Base-by-base conservation (phyloP, 192 early-diverging fungal genomes). In the Coemansia sp. region DNA sequence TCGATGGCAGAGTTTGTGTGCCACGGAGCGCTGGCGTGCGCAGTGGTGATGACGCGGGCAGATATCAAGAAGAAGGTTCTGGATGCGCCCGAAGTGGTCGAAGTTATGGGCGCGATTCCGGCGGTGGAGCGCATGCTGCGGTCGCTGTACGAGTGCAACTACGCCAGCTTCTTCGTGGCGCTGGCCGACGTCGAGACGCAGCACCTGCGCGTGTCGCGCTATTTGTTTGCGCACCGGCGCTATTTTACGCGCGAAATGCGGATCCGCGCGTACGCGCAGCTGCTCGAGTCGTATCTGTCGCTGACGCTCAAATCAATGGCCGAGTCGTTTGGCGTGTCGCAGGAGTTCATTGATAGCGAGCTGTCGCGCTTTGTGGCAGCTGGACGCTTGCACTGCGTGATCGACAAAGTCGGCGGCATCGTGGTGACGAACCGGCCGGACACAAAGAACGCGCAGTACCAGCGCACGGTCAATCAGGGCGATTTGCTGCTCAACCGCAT, bases 211-310 rank as follows among this genome's bases (percentile, higher is more conserved):
- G 85, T 82, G 20, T 91, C 96, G 56, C 88, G 90, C 61, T 89
- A 92, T 59, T 80, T 98, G n/a, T 83, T 85, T 75, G 82, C 89
- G 14, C 97, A 99, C 73, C 89, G 88, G 78, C 86, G 88, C 3
- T 99, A 86, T 82, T 97, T 95, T 70, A 92, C 94, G 5, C 94
- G 97, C 47, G 97, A 99, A 71, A 97, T 99, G 97, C 90, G 96
- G 59, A 98, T 99, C 62, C 86, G 90, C 45, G 93, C 89, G 50
- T 99, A 99, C 74, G 91, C 93, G 11, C 97, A 99, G 73, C 75
- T 97, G 38, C 77, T 99, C 49, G 93, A 99, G 64, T 95, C 93
- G 13, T 99, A 99, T 68, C 82, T 93, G 65, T 92, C 89, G 56
- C 80, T 99, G 24, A 96, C 93, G 4, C 88, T 97, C 76, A 91